These are phyloP conservation scores for Lathyrus aphaca DNA, from an alignment of 306 rosid genomes.

Conservation along the genomic window DNA sequence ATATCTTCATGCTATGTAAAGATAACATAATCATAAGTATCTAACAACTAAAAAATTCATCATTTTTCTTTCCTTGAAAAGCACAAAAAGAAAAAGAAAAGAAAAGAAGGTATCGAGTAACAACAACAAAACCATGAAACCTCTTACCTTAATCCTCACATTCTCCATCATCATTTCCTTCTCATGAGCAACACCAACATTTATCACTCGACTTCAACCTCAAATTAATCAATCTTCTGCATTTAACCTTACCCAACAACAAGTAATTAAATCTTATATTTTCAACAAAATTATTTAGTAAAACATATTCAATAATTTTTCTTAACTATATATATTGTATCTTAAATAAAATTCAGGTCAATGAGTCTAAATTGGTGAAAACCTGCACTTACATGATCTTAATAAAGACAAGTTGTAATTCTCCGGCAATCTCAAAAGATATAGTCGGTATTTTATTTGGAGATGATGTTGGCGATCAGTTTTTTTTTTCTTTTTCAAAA, in stretches of 20 bases:
- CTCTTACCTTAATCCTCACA: constrained; percentile 10
- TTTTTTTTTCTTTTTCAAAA: too few relatives aligned
- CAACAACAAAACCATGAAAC: constrained; percentile 27
- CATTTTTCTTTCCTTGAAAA: too few relatives aligned
- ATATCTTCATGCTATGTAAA: too few relatives aligned
- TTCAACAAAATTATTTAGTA: neutral
- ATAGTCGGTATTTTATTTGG: constrained; percentile 70
- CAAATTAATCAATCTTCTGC: constrained; percentile 50
- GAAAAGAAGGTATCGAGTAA: too few relatives aligned
- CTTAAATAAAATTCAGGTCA: constrained; percentile 31
- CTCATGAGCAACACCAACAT: constrained; percentile 38
- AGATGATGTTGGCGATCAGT: constrained; percentile 83
- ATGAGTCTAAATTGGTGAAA: neutral
- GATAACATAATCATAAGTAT: too few relatives aligned
- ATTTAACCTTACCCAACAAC: neutral
- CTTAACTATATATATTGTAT: neutral
- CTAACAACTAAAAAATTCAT: too few relatives aligned
- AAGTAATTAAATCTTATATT: neutral
- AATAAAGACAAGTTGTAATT: constrained; percentile 73
- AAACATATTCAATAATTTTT: neutral
- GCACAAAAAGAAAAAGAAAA: too few relatives aligned
- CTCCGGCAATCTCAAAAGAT: constrained; percentile 68
- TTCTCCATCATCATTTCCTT: constrained; percentile 5
- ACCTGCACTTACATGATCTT: constrained; percentile 59
- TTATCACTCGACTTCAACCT: constrained; percentile 36